Base-by-base conservation (phyloP, 2,329 filamentous ascomycete species). In the Aspergillus caelatus region DNA sequence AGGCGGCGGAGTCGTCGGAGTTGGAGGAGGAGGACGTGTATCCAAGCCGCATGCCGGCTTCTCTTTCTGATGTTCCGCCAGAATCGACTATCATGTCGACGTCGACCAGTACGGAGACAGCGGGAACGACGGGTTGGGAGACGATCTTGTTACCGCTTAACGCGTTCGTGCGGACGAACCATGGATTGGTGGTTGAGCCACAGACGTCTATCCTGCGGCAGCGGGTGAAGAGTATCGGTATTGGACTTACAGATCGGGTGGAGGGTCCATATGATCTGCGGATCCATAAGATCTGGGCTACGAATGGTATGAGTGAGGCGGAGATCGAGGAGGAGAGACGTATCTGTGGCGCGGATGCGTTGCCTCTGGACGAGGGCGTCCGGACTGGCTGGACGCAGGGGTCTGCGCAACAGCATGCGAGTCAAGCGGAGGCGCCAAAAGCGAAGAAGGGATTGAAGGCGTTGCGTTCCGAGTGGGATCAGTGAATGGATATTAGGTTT, bases 141-240 rank as follows among this genome's bases (percentile, higher is more conserved):
- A 97, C 95, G 1, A 86, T 97, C n/a, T 79, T 96, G 54, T 90
- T 99, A 67, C 91, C 91, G 66, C 95, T 94, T 86, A 90, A 89
- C 70, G 93, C 96, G 68, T 98, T 99, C 79, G 94, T 99, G 63
- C 86, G 95, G 67, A 99, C 95, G 16, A 98, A 97, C 75, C 88
- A 96, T 73, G 95, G 95, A 8, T 88, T 92, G 71, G 92, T 96
- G 1, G 89, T 97, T 6, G 94, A 98, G 81, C 95, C 95, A 36
- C 94, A 98, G 82, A 89, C 90, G 14, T 93, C 96, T 77, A 89
- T 99, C 79, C 80, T 97, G 75, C 88, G 91, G 66, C 91, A 96
- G 72, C 94, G 93, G 77, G 89, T 99, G 34, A 86, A 88, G 74
- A 96, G 89, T 32, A 83, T 99, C 23, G 95, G 95, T 1, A 88